These are phyloP conservation scores for Soucietia sequanensis DNA, from an alignment of 805 yeast species.

Conservation along the genomic window DNA sequence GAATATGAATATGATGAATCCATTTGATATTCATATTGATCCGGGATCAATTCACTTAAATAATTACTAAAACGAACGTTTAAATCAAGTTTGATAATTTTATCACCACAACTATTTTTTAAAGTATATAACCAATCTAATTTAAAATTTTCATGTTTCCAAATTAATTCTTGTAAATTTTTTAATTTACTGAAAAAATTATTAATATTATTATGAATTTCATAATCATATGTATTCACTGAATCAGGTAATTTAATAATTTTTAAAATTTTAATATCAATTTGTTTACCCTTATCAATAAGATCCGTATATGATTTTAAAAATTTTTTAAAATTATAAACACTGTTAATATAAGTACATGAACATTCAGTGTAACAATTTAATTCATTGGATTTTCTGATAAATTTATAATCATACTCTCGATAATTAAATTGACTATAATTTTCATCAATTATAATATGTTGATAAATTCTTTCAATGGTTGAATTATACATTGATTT, in stretches of 20 bases:
- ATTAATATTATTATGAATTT: slow-evolving; percentile 22
- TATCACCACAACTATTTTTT: slow-evolving; percentile 26
- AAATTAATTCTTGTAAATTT: slow-evolving; percentile 28
- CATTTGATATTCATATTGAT: background rate
- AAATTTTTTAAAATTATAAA: slow-evolving; percentile 39
- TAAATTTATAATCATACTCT: slow-evolving; percentile 14
- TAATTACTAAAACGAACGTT: slow-evolving; percentile 27
- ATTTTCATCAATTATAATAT: slow-evolving; percentile 37
- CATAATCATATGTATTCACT: slow-evolving; percentile 33
- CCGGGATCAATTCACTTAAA: slow-evolving; percentile 14
- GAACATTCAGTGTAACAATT: slow-evolving; percentile 6
- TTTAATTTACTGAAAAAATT: slow-evolving; percentile 23
- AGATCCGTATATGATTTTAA: slow-evolving; percentile 14
- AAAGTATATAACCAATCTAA: slow-evolving; percentile 25
- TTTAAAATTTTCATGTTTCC: slow-evolving; percentile 30
- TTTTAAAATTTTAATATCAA: slow-evolving; percentile 22
- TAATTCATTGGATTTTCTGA: slow-evolving; percentile 2
- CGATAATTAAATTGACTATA: slow-evolving; percentile 32
- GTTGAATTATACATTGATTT: slow-evolving; percentile 27
- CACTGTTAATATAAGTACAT: slow-evolving; percentile 34
- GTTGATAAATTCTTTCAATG: slow-evolving; percentile 36
- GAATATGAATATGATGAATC: too few species aligned
- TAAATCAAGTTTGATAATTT: slow-evolving; percentile 23
- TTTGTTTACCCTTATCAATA: slow-evolving; percentile 3
- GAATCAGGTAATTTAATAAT: slow-evolving; percentile 43